Conservation (phyloP, 2,329 filamentous ascomycete genomes). For the Aureobasidium sp. region DNA sequence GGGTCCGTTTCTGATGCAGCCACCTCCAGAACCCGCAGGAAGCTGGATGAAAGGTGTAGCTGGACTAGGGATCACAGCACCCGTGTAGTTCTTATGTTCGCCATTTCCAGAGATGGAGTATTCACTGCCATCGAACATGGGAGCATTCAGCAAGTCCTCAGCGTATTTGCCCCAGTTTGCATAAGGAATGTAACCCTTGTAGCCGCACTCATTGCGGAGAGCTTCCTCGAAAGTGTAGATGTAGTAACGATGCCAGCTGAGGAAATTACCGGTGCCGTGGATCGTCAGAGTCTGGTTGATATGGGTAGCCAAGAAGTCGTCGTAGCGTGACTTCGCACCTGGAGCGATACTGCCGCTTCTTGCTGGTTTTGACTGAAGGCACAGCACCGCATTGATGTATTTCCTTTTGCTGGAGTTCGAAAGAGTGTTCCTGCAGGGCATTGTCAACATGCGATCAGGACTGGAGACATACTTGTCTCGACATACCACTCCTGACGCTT, state of each 20-base stretch:
- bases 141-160: conserved; percentile 38
- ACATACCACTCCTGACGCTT: conserved; percentile 38
- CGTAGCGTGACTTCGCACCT: conserved; percentile 25
- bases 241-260: conserved; percentile 37
- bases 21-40: conserved; percentile 46
- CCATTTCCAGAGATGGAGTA: conserved; percentile 33
- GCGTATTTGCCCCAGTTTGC: conserved; percentile 48
- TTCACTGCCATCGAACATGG: conserved; percentile 50
- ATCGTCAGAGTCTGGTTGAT: conserved; percentile 24
- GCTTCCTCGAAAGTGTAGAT: conserved; percentile 37
- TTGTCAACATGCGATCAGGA: background rate
- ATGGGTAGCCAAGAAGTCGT: conserved; percentile 27
- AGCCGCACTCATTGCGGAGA: conserved; percentile 37
- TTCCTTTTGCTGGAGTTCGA: conserved; percentile 22
- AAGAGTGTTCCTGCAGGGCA: conserved; percentile 19
- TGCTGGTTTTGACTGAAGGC: conserved; percentile 24
- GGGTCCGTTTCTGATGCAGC: conserved; percentile 46
- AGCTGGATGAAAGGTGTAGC: conserved; percentile 26
- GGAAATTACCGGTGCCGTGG: conserved; percentile 21
- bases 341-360: conserved; percentile 18
- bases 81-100: conserved; percentile 35
- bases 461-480: background rate
- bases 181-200: conserved; percentile 40
- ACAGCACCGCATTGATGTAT: conserved; percentile 28
- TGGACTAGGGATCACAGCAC: conserved; percentile 19